Evolutionary conservation across 306 rosid genomes (phyloP), one percentile per base, ranked within the genome.

Genomic region (Casuarina cunninghamiana): DNA sequence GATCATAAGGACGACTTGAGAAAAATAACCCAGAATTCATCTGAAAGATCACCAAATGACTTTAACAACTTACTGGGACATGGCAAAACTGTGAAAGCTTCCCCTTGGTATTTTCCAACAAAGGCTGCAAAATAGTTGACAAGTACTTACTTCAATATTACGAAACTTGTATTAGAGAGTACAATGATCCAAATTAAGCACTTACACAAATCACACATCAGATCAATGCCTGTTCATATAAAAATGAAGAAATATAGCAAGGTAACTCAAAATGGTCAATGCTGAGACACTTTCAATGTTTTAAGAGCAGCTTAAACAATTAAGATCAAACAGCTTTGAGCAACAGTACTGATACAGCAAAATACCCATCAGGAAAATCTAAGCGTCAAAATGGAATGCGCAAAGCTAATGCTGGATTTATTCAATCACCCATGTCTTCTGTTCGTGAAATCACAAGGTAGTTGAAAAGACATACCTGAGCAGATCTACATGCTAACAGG

Each of bases 11-110:
- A 61, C 75, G 80, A 79, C 72, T 76, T 75, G 45, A 75, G n/a
- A 54, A 72, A 78, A 82, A 71, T 69, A 26, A 26, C 32, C 32
- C 4, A 72, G 42, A 57, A 70, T 67, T 72, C 68, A 32, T 5
- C 67, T 53, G 54, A 89, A 73, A 61, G 38, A 81, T 81, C 62
- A 70, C 72, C 77, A 79, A 80, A 45, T 53, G 32, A 49, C 68
- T 72, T 83, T 57, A 86, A 73, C 76, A 83, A 89, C 99, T 83
- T 88, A 95, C 99, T 19, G 97, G 96, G 80, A 95, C 99, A 79
- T 95, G 99, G 83, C 99, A 95, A 86, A 95, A 95, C 82, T 86
- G 95, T 42, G 99, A 91, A 81, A 95, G 95, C 79, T 95, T 95
- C 74, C 89, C 91, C 87, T 88, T 95, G n/a, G 99, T 91, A 82